Evolutionary conservation across 176 grass and related monocot genomes (phyloP), one percentile per base, ranked within the genome.

Genomic region (Bromus sterilis): DNA sequence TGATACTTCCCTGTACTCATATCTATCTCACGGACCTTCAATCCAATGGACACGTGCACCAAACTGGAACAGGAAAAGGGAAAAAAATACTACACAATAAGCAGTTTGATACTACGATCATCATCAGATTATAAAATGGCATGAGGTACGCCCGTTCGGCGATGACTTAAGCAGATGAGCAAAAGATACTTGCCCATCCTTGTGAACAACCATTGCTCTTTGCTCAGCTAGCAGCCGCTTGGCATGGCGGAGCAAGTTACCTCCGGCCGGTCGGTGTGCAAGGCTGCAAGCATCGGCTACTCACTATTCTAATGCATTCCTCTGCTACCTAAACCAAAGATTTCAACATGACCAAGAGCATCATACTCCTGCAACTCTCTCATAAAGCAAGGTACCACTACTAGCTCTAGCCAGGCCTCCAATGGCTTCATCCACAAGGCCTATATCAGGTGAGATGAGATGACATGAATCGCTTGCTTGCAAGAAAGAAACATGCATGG

Each of bases 401-500:
- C 26, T 86, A 83, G 71, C 76, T 77, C 72, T 70, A n/a, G n/a
- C n/a, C n/a, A n/a, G n/a, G n/a, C n/a, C n/a, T 80, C 43, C 46
- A 51, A 89, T n/a, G 74, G 80, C 89, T 92, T 94, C 83, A 82
- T 7, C 46, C 66, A 67, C 43, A 91, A 94, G 86, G 58, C 12
- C 63, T 60, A 44, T 53, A 70, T 85, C 84, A 41, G 74, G 76
- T 89, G 77, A 37, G 84, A 48, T 42, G 49, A 20, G 49, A 53
- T 21, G 49, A 20, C 18, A 53, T 21, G 68, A 62, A 70, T 91
- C 87, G 71, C 92, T 85, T 94, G 89, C 89, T 85, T 94, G 89
- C 87, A 94, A 89, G 89, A 82, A 94, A 89, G 89, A 82, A 94
- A 92, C 82, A 79, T 86, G 57, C 42, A 77, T 65, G 44, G 58